phyloP scores from a whole-genome alignment of 106 monocot genomes.

The Dendrobium catenatum region DNA sequence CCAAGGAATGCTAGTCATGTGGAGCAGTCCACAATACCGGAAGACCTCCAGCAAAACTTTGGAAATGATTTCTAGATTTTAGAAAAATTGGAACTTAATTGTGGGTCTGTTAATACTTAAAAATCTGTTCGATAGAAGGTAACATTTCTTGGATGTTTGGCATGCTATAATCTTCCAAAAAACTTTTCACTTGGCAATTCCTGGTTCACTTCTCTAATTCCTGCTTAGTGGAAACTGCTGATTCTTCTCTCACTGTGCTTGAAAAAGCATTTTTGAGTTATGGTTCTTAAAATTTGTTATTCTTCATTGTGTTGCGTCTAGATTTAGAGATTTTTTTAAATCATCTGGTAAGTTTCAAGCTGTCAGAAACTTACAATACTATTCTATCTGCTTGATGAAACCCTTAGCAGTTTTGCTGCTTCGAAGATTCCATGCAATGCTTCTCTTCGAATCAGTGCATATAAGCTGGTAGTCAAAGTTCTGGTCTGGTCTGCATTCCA shows the following conservation, averaged over 20 bases:
- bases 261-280: not conserved
- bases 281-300: not conserved
- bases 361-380: not conserved
- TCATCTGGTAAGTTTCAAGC: no score
- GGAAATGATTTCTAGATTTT: no score
- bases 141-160: no score
- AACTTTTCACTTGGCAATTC: no score
- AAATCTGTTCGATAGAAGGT: no score
- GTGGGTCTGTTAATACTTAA: no score
- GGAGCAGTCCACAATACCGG: not conserved
- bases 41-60: not conserved
- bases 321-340: no score
- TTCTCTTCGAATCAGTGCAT: no score
- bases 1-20: not conserved
- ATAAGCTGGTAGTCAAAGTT: not conserved
- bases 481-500: not conserved
- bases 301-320: not conserved
- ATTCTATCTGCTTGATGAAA: not conserved
- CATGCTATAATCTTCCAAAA: no score
- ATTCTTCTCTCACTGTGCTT: not conserved
- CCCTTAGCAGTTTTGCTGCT: not conserved
- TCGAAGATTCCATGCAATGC: not conserved
- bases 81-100: no score
- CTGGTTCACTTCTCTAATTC: no score
- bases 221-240: not conserved